Conservation (phyloP, 176 grass and related monocot species). For the Coix lacrymajobi region DNA sequence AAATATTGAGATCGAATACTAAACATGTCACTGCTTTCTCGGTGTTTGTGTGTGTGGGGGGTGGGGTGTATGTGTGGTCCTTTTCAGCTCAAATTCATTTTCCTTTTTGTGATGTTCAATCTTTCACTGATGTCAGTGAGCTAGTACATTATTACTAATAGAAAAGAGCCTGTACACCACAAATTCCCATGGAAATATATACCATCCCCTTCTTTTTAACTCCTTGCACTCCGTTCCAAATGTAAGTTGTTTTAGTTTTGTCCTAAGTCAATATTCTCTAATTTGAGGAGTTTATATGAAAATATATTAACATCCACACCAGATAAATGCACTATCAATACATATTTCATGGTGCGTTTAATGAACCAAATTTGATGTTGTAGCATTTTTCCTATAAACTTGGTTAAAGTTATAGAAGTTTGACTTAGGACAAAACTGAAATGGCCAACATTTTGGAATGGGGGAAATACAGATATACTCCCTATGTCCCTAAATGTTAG, state of each 20-base stretch:
- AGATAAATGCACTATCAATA: background rate
- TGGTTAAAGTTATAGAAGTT: background rate
- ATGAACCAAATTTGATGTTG: background rate
- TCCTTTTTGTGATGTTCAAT: background rate
- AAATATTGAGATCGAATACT: constrained; percentile 5
- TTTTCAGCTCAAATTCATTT: background rate
- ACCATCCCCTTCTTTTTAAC: background rate
- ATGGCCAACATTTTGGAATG: background rate
- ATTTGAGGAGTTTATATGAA: background rate
- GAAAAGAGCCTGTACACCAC: background rate
- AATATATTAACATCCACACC: background rate
- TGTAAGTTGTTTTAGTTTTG: background rate
- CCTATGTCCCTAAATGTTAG: no score
- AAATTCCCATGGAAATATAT: background rate
- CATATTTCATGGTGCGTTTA: background rate
- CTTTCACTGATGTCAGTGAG: background rate
- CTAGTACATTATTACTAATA: background rate
- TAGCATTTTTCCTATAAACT: background rate
- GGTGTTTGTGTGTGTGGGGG: background rate
- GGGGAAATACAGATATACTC: background rate
- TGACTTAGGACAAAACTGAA: background rate
- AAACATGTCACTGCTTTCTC: background rate
- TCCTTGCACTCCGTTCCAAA: background rate
- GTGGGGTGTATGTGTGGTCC: background rate
- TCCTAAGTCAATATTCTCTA: background rate